phyloP scores from a whole-genome alignment of 2,329 filamentous ascomycete genomes.

The Clarireedia monteithiana region DNA sequence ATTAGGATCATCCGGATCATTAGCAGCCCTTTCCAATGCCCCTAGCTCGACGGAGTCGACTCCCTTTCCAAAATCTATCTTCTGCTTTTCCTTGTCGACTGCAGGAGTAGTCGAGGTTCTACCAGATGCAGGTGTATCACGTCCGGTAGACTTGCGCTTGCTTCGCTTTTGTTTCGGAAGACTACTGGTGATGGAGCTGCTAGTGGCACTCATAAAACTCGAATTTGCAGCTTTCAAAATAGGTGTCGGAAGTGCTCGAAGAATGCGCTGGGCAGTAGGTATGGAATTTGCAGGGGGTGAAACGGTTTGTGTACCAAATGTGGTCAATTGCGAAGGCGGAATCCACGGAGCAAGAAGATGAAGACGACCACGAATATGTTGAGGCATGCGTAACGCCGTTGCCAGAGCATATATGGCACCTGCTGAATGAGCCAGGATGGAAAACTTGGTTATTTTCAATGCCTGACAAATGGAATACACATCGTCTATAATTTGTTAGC shows the following conservation, averaged over 20 bases:
- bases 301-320: constrained; percentile 63
- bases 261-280: constrained; percentile 83
- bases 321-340: constrained; percentile 84
- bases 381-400: constrained; percentile 89
- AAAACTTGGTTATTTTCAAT: constrained; percentile 91
- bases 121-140: constrained; percentile 30
- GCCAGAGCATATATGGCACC: constrained; percentile 97
- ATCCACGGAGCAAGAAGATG: constrained; percentile 97
- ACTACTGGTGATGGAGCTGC: constrained; percentile 73
- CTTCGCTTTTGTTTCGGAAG: constrained; percentile 58
- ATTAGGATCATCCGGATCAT: constrained; percentile 24
- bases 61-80: constrained; percentile 24
- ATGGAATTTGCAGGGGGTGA: constrained; percentile 77
- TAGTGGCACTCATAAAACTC: constrained; percentile 88
- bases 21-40: constrained; percentile 22
- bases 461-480: constrained; percentile 90
- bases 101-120: constrained; percentile 30
- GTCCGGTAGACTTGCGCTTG: constrained; percentile 49
- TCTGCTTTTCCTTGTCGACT: constrained; percentile 27
- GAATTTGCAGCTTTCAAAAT: constrained; percentile 92
- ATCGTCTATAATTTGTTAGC: constrained; percentile 47
- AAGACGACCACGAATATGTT: constrained; percentile 88
- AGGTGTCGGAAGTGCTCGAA: constrained; percentile 81
- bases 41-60: constrained; percentile 23
- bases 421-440: constrained; percentile 89